Percentiles rank a stretch among this genome's conserved stretches.
These are phyloP conservation scores for Polysphondylium violaceum DNA, from an alignment of 78 protist genomes.

Conservation along the genomic window DNA sequence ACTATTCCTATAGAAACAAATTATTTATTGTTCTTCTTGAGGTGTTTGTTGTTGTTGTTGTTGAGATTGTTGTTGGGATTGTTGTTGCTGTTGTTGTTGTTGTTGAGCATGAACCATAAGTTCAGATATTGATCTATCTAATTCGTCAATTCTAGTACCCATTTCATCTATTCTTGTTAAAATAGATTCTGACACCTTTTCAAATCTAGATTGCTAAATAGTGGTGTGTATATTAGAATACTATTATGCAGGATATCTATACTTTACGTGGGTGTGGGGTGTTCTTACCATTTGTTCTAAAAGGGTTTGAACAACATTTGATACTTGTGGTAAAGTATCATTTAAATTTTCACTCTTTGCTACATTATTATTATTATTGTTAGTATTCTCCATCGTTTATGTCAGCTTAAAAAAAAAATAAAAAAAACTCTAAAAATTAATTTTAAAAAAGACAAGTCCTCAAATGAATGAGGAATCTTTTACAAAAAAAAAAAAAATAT, in stretches of 20 bases:
- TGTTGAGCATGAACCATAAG: constrained; percentile 55
- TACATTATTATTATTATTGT: not conserved
- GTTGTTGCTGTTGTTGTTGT: constrained; percentile 22
- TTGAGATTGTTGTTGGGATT: not conserved
- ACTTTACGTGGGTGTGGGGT: not conserved
- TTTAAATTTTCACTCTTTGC: not conserved
- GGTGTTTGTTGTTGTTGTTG: not conserved
- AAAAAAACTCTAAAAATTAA: too few species aligned
- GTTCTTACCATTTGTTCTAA: constrained; percentile 68
- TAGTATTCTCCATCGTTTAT: too few species aligned
- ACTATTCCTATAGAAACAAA: too few species aligned
- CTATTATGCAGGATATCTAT: not conserved
- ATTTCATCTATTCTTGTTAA: constrained; percentile 78
- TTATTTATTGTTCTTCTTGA: not conserved
- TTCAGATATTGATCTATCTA: constrained; percentile 70
- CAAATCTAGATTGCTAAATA: constrained; percentile 75
- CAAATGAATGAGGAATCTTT: too few species aligned
- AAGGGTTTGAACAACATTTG: constrained; percentile 45
- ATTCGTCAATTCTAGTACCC: constrained; percentile 78
- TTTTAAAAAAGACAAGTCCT: too few species aligned
- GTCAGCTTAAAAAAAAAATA: too few species aligned
- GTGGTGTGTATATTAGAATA: not conserved
- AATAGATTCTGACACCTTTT: constrained; percentile 59
- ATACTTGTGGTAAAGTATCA: constrained; percentile 21
- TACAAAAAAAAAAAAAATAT: too few species aligned